These are phyloP conservation scores for Epichloe glyceriae DNA, from an alignment of 2,329 filamentous ascomycete species.

Conservation along the genomic window DNA sequence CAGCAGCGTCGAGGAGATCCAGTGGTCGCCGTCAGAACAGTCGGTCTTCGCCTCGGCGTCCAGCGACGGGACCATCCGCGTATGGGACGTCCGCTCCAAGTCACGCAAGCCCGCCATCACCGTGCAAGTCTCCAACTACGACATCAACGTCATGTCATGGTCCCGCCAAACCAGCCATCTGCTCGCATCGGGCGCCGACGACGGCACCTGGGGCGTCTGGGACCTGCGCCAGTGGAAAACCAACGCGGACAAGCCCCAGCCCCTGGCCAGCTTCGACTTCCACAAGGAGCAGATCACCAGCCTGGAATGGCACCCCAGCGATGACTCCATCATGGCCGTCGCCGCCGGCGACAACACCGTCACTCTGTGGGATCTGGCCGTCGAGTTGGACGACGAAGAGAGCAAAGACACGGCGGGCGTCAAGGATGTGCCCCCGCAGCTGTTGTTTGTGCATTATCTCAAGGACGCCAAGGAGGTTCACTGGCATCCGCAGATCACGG, in stretches of 20 bases:
- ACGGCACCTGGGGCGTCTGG: conserved; percentile 92
- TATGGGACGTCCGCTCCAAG: conserved; percentile 93
- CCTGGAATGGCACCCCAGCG: conserved; percentile 93
- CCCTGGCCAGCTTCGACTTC: conserved; percentile 88
- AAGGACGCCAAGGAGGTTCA: conserved; percentile 90
- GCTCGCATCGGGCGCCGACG: conserved; percentile 82
- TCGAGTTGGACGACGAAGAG: conserved; percentile 95
- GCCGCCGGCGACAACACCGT: conserved; percentile 88
- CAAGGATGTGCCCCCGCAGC: conserved; percentile 81
- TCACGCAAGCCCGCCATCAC: conserved; percentile 77
- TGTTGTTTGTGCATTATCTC: conserved; percentile 95
- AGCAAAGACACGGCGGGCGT: conserved; percentile 78
- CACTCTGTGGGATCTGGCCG: conserved; percentile 91
- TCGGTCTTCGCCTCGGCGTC: conserved; percentile 92
- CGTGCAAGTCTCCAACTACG: conserved; percentile 68
- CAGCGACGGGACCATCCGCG: conserved; percentile 84
- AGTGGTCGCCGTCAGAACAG: conserved; percentile 89
- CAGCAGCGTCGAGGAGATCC: conserved; percentile 81
- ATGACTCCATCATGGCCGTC: conserved; percentile 89
- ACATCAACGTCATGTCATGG: conserved; percentile 97
- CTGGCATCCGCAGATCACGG: conserved; percentile 95
- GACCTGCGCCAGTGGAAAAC: conserved; percentile 88
- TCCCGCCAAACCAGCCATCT: conserved; percentile 78
- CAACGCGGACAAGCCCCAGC: conserved; percentile 48
- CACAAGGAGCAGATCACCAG: conserved; percentile 95